Conservation (phyloP, 306 rosid genomes). For the Fragaria vesca region DNA sequence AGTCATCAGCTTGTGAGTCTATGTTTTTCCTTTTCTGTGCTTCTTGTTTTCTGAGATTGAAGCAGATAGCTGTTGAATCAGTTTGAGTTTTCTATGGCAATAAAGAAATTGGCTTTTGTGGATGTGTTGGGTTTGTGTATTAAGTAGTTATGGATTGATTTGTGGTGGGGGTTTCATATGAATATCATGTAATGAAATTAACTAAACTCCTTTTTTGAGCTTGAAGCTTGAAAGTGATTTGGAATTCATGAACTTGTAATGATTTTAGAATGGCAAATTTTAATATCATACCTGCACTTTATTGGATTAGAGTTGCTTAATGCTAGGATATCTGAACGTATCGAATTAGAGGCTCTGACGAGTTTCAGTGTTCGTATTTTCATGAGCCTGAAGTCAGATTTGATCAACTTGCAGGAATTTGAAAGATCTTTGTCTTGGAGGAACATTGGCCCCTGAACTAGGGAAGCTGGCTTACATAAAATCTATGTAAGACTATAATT, state of each 20-base stretch:
- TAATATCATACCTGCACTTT: background rate
- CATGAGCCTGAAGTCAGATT: constrained; percentile 15
- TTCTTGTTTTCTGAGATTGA: constrained; percentile 6
- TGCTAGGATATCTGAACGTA: background rate
- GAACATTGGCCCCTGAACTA: constrained; percentile 65
- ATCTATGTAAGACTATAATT: constrained; percentile 50
- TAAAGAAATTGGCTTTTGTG: background rate
- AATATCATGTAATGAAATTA: background rate
- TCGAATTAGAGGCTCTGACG: background rate
- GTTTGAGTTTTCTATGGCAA: background rate
- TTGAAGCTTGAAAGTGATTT: background rate
- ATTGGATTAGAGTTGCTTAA: background rate
- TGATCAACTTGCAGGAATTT: constrained; percentile 50
- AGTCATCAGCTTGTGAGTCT: constrained; percentile 65
- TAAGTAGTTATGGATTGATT: background rate
- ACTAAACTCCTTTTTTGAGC: background rate
- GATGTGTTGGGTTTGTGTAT: background rate
- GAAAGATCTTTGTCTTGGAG: constrained; percentile 58
- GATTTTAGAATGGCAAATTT: background rate
- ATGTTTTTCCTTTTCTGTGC: background rate
- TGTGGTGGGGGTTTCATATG: background rate
- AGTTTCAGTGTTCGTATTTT: background rate
- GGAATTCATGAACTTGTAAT: background rate
- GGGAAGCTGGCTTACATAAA: constrained; percentile 49
- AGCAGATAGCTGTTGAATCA: background rate